phyloP scores from a whole-genome alignment of 257 asterid genomes.

The Verbena officinalis region DNA sequence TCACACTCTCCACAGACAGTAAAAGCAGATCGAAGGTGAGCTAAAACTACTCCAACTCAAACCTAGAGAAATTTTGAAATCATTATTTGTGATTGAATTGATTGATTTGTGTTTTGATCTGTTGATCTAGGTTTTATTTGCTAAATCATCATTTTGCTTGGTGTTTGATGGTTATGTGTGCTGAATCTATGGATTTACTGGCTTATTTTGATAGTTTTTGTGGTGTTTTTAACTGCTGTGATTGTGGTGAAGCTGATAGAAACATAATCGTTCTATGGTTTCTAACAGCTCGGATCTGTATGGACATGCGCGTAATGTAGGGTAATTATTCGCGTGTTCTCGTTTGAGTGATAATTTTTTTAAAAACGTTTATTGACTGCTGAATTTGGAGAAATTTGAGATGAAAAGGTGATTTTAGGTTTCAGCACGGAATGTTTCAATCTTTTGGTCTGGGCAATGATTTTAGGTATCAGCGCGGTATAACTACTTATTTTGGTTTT shows the following conservation, averaged over 20 bases:
- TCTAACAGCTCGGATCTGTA: slow-evolving; percentile 15
- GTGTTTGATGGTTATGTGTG: neutral
- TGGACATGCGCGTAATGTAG: neutral
- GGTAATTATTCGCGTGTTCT: neutral
- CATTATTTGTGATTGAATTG: neutral
- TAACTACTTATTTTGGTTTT: neutral
- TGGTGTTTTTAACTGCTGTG: too few species aligned
- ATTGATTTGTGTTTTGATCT: slow-evolving; percentile 5
- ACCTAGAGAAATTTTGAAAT: neutral
- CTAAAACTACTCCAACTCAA: neutral
- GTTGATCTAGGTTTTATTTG: slow-evolving; percentile 1
- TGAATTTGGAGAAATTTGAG: neutral
- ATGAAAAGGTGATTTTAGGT: neutral
- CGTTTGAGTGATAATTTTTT: neutral
- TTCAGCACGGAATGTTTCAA: neutral
- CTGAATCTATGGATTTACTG: slow-evolving; percentile 1
- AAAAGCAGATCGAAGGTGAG: slow-evolving; percentile 31
- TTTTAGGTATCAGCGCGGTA: slow-evolving; percentile 1
- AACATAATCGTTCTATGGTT: neutral
- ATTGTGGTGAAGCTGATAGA: neutral
- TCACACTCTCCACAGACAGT: neutral
- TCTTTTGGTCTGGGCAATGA: too few species aligned
- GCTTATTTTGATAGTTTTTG: slow-evolving; percentile 2
- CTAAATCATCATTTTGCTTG: neutral
- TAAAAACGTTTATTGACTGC: neutral